These are phyloP conservation scores for Acacia melanoxylon DNA, from an alignment of 306 rosid genomes.

Conservation along the genomic window DNA sequence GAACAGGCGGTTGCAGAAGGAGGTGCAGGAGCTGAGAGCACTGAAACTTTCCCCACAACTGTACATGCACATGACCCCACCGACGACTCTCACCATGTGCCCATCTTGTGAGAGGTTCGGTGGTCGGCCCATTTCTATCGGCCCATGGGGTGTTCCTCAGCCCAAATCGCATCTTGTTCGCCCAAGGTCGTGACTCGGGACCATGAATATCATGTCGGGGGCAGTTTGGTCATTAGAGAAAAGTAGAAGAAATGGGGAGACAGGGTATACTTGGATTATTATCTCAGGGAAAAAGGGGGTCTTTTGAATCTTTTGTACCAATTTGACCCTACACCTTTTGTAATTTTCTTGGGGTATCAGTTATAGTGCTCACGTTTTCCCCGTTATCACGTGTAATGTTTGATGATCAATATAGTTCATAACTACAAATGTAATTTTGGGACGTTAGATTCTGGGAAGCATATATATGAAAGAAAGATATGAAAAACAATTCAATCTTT, in stretches of 20 bases:
- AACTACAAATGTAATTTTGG: not conserved
- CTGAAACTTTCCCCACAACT: constrained; percentile 96
- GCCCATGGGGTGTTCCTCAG: constrained; percentile 40
- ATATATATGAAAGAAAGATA: not conserved
- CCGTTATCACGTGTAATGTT: not conserved
- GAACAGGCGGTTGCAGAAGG: constrained; percentile 90
- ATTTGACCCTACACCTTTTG: constrained; percentile 27
- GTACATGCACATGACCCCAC: constrained; percentile 99
- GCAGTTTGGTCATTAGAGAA: not conserved
- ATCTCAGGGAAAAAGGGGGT: constrained; percentile 25
- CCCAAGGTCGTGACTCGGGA: constrained; percentile 52
- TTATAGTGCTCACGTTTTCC: not conserved
- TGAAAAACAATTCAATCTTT: not conserved
- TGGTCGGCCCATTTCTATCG: constrained; percentile 34
- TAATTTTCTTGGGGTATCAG: not conserved
- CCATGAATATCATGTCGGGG: not conserved
- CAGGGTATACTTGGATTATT: not conserved
- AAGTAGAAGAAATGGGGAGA: not conserved
- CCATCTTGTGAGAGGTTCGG: constrained; percentile 89
- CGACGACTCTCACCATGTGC: constrained; percentile 98
- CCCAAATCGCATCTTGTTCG: constrained; percentile 8
- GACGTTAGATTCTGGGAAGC: not conserved
- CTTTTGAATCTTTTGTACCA: constrained; percentile 32
- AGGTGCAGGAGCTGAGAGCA: constrained; percentile 94
- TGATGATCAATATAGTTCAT: not conserved